A percentile compares a stretch with the other conserved stretches of the same genome.
Evolutionary conservation across 108 stramenopile species (phyloP).

Genomic region (Stephanodiscus minutulus): DNA sequence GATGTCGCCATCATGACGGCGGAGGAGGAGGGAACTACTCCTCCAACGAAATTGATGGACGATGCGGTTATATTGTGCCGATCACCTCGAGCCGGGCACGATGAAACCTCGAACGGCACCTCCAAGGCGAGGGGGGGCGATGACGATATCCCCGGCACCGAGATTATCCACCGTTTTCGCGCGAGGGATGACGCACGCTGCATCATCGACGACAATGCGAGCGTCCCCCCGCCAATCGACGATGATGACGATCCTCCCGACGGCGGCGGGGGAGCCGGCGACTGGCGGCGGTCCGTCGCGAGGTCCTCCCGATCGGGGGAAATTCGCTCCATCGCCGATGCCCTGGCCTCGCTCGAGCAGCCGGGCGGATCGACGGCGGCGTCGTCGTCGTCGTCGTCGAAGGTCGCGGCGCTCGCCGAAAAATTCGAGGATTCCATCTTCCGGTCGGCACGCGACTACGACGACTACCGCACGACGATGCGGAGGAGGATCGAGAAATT

Average conservation of each 20-base stretch:
- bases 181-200: too few species aligned
- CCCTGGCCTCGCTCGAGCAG: conserved; percentile 73
- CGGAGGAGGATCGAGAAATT: conserved; percentile 72
- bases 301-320: conserved; percentile 72
- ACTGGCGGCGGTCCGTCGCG: conserved; percentile 64
- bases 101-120: too few species aligned
- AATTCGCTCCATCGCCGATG: conserved; percentile 79
- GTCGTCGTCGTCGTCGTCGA: conserved; percentile 73
- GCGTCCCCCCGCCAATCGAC: not conserved
- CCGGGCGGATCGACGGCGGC: too few species aligned
- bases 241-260: not conserved
- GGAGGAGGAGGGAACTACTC: too few species aligned
- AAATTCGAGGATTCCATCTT: conserved; percentile 81
- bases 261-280: conserved; percentile 17
- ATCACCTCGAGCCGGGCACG: too few species aligned
- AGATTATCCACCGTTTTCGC: too few species aligned
- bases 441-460: conserved; percentile 54
- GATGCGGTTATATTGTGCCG: too few species aligned
- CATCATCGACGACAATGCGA: too few species aligned
- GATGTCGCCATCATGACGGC: too few species aligned
- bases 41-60: too few species aligned
- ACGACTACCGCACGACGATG: conserved; percentile 74
- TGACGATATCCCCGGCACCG: too few species aligned
- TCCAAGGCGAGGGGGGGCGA: too few species aligned
- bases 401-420: conserved; percentile 72